These are phyloP conservation scores for Nyssa sinensis DNA, from an alignment of 148 eudicot species.

Conservation along the genomic window DNA sequence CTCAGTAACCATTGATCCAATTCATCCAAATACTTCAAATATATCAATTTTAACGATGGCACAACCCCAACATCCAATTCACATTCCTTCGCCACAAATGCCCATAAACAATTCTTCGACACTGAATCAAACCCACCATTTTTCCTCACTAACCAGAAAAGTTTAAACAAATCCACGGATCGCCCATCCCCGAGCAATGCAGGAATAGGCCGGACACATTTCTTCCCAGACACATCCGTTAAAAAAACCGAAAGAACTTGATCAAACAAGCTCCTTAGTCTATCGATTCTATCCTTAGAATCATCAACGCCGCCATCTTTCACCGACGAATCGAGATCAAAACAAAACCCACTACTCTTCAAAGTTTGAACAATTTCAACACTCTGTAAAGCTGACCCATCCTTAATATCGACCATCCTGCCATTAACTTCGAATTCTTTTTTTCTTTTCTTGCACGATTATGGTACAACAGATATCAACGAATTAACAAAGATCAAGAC, in stretches of 20 bases:
- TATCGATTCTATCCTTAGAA: constrained; percentile 47
- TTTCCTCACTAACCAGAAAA: constrained; percentile 73
- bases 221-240: constrained; percentile 46
- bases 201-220: constrained; percentile 52
- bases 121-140: constrained; percentile 65
- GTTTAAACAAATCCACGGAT: constrained; percentile 60
- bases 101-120: constrained; percentile 67
- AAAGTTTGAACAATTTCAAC: constrained; percentile 24
- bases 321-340: constrained; percentile 32
- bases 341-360: constrained; percentile 15
- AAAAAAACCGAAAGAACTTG: constrained; percentile 48
- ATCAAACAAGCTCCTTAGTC: constrained; percentile 60
- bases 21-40: constrained; percentile 62
- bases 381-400: constrained; percentile 32
- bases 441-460: background rate
- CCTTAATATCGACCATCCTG: constrained; percentile 34
- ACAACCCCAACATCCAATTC: constrained; percentile 35
- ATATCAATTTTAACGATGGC: constrained; percentile 51
- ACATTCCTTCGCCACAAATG: constrained; percentile 54
- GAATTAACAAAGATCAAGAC: background rate
- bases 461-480: background rate
- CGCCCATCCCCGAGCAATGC: constrained; percentile 55
- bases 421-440: constrained; percentile 36
- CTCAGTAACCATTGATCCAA: constrained; percentile 66
- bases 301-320: constrained; percentile 39